These are phyloP conservation scores for Aspergillus intermedius DNA, from an alignment of 2,329 filamentous ascomycete species.

Conservation along the genomic window DNA sequence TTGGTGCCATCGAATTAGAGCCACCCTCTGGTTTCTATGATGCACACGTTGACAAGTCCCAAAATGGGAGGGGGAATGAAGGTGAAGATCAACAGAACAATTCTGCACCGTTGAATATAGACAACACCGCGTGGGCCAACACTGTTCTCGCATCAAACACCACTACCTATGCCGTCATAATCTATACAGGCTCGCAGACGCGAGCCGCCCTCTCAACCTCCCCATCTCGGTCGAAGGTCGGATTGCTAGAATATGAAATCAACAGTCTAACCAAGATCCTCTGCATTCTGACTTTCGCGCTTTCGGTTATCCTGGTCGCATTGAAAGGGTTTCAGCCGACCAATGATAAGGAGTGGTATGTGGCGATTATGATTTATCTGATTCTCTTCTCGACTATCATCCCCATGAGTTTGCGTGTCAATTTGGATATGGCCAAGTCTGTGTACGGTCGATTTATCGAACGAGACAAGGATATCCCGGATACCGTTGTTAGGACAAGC, in stretches of 20 bases:
- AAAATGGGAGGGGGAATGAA: conserved; percentile 11
- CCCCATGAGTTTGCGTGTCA: conserved; percentile 91
- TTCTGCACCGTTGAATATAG: conserved; percentile 74
- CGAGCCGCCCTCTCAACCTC: conserved; percentile 89
- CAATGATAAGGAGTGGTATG: conserved; percentile 66
- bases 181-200: conserved; percentile 93
- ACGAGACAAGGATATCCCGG: conserved; percentile 79
- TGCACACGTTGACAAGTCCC: conserved; percentile 33
- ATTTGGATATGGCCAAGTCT: conserved; percentile 93
- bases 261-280: conserved; percentile 96
- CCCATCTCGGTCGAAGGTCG: conserved; percentile 86
- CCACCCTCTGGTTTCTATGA: conserved; percentile 47
- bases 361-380: conserved; percentile 95
- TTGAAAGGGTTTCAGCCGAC: conserved; percentile 67
- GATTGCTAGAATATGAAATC: conserved; percentile 89
- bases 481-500: conserved; percentile 88
- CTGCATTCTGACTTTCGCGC: conserved; percentile 74
- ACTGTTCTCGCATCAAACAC: conserved; percentile 93
- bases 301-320: conserved; percentile 84
- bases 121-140: conserved; percentile 98
- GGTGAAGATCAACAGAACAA: conserved; percentile 30
- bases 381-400: conserved; percentile 99
- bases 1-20: conserved; percentile 75
- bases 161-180: conserved; percentile 76
- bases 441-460: conserved; percentile 96